Evolutionary conservation across 208 protist species (phyloP), one percentile per base, ranked within the genome.

Genomic region (Sergeia podlipaevii): DNA sequence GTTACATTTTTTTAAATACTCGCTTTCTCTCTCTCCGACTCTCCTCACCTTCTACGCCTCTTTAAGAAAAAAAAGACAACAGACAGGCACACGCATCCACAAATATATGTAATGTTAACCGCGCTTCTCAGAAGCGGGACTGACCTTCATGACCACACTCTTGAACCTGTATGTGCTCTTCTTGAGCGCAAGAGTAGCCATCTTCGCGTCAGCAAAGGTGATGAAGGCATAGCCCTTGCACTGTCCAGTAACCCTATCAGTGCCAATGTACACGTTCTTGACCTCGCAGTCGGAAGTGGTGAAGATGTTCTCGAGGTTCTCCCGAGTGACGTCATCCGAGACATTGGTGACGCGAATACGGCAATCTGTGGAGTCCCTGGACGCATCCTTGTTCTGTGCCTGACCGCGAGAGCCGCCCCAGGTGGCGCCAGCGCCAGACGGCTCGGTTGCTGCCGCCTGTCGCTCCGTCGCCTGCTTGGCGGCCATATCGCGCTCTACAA

Each of bases 181-280:
- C 51, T 69, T 60, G 15, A 87, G 60, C 6, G 69, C 70, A 20
- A 50, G 46, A 21, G 80, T 64, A 36, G 60, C 64, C 63, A 70
- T 74, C 59, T 62, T 62, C 56, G 65, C 27, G 26, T 73, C 64
- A n/a, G 48, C 49, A 60, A 85, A 95, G 0, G 77, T 82, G 36
- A 95, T 75, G 29, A 91, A 95, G n/a, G 77, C 80, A 55, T 84
- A 95, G 6, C 88, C 88, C 37, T 68, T 70, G 51, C 68, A 70
- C 51, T 90, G 74, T 21, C 72, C 74, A 23, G 85, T 91, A 28
- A 42, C 56, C 50, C 50, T 72, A 53, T 89, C 81, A 11, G 36
- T 70, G 0, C 77, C 65, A 43, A 95, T 67, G 57, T 77, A 85
- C 15, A 91, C 54, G 18, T 68, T 63, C 50, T 81, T 68, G 28